Base-by-base conservation (phyloP, 208 protist species). In the Trypanosoma scelopori region DNA sequence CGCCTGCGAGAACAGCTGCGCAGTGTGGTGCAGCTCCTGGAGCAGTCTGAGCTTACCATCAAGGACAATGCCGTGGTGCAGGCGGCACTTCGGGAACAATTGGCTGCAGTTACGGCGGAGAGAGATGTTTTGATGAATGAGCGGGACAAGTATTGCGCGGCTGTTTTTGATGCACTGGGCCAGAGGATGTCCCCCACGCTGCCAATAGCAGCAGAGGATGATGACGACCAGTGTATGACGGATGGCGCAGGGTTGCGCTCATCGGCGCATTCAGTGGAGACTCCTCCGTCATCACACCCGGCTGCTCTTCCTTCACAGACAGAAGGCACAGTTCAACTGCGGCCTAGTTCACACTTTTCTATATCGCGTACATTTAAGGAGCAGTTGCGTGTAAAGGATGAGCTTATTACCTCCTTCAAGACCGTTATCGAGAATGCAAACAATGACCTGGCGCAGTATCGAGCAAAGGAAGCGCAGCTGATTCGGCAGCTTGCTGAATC, bases 91-190 rank as follows among this genome's bases (percentile, higher is more conserved):
- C 74, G 82, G 0, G 90, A 92, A 49, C 70, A 89, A 46, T 57
- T 93, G 20, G 76, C 81, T 6, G 79, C 76, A 16, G 58, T 71
- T 9, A 76, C 50, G 5, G 74, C 84, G 15, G 86, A 91, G 53
- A 69, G 75, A 9, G 89, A 92, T 22, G 59, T 81, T 41, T 52
- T 92, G 45, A 65, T 71, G 39, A 68, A 81, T 32, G 90, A 95
- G 65, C 78, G 90, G 15, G 85, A 95, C 56, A 77, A 82, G 61
- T 95, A 92, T 66, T 76, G 89, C 22, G 74, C 82, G n/a, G 78
- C 77, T 20, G 77, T 94, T 62, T 92, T 94, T 69, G 68, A 78
- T 7, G 67, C 71, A 18, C 63, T 81, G 1, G 75, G 79, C 7
- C 60, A 70, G 0, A 62, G 58, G 37, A n/a, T 23, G 7, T 45